Conservation (phyloP, 768 basidiomycete genomes). For the Lactarius hengduanensis region DNA sequence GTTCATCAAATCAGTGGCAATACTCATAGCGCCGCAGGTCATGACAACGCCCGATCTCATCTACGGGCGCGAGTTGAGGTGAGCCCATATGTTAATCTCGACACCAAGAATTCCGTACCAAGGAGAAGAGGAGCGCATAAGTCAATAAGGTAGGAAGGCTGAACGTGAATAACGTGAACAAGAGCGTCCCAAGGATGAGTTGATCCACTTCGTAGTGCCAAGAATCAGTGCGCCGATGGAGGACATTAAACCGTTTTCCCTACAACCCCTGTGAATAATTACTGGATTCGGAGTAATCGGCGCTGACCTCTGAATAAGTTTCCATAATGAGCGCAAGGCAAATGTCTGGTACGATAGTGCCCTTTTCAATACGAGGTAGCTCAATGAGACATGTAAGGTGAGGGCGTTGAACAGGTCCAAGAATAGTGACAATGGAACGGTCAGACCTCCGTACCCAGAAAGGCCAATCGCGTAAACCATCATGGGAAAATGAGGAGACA, state of each 20-base stretch:
- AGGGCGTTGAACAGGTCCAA: conserved; percentile 50
- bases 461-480: conserved; percentile 24
- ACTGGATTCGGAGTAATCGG: not conserved
- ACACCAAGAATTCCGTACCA: conserved; percentile 39
- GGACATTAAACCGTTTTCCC: conserved; percentile 86
- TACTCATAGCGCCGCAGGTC: conserved; percentile 61
- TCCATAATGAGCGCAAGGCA: conserved; percentile 71
- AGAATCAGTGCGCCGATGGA: conserved; percentile 84
- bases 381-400: conserved; percentile 70
- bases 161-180: conserved; percentile 81
- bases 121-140: conserved; percentile 83
- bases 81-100: not conserved
- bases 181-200: conserved; percentile 87
- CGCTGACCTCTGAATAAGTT: conserved; percentile 83
- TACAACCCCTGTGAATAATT: conserved; percentile 33
- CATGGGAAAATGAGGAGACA: conserved; percentile 19
- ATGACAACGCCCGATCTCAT: conserved; percentile 54
- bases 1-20: conserved; percentile 76
- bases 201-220: conserved; percentile 94
- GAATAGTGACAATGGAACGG: conserved; percentile 17
- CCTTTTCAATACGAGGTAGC: conserved; percentile 59
- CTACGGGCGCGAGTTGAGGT: conserved; percentile 35
- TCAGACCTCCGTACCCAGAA: conserved; percentile 25
- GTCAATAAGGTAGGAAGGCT: conserved; percentile 82
- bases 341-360: conserved; percentile 62